Conservation (phyloP, 495 filamentous ascomycete species). For the Penicillium daleae region DNA sequence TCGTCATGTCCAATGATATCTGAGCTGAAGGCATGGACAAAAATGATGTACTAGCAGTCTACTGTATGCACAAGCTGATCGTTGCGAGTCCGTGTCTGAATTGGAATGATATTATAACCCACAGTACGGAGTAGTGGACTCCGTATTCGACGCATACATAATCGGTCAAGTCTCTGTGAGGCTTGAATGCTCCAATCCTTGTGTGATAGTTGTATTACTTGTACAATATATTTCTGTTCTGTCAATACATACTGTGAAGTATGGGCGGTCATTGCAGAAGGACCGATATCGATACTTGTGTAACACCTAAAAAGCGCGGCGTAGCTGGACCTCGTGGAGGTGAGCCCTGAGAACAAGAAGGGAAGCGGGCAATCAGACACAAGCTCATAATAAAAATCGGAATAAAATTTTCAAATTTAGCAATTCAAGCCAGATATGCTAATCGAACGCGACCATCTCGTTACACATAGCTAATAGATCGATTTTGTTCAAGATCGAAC, state of each 20-base stretch:
- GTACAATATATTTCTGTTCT: neutral
- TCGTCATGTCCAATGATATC: constrained; percentile 13
- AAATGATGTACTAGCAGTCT: too few relatives aligned
- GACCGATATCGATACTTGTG: neutral
- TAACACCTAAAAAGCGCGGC: constrained; percentile 1
- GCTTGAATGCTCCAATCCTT: neutral
- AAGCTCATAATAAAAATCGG: neutral
- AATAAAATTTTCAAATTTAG: neutral
- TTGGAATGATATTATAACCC: neutral
- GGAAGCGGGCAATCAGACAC: neutral
- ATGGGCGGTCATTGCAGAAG: too few relatives aligned
- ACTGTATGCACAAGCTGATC: neutral
- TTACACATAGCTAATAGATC: constrained; percentile 19
- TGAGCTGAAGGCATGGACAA: neutral
- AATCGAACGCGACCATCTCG: neutral
- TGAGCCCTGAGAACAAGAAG: neutral
- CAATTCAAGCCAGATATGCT: neutral
- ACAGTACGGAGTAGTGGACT: too few relatives aligned
- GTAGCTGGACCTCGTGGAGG: constrained; percentile 17
- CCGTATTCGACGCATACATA: neutral
- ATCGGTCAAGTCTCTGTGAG: neutral
- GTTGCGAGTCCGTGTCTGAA: neutral
- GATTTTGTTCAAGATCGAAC: constrained; percentile 18
- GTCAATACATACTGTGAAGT: neutral
- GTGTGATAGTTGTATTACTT: too few relatives aligned